phyloP scores from a whole-genome alignment of 2,329 filamentous ascomycete species.

The Teratosphaeria pseudoeucalypti region DNA sequence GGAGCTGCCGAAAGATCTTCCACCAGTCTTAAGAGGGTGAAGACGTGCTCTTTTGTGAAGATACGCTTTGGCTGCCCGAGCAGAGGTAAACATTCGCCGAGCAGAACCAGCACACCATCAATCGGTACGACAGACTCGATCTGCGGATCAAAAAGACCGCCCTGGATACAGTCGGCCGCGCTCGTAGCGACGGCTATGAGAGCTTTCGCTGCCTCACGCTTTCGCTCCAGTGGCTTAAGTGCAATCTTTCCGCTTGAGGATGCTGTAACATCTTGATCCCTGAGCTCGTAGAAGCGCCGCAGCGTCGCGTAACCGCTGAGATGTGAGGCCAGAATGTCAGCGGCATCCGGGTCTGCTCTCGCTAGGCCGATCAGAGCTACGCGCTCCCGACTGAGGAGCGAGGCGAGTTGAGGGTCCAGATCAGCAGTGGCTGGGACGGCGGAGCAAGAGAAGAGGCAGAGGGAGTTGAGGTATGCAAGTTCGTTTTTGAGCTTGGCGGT shows the following conservation, averaged over 20 bases:
- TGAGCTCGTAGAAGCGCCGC: conserved; percentile 79
- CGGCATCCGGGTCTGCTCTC: conserved; percentile 66
- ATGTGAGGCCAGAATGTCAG: conserved; percentile 70
- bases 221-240: conserved; percentile 48
- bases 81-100: conserved; percentile 75
- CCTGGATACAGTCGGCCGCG: conserved; percentile 81
- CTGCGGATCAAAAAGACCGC: conserved; percentile 73
- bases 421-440: conserved; percentile 63
- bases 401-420: conserved; percentile 61
- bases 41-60: conserved; percentile 18
- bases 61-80: conserved; percentile 45
- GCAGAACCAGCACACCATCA: conserved; percentile 71
- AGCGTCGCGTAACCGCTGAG: conserved; percentile 88
- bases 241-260: conserved; percentile 10
- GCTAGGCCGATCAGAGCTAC: conserved; percentile 62
- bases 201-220: conserved; percentile 60
- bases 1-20: conserved; percentile 21
- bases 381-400: conserved; percentile 62
- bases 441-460: conserved; percentile 75
- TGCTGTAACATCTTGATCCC: conserved; percentile 51
- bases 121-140: conserved; percentile 77
- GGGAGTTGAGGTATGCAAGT: conserved; percentile 74
- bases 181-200: conserved; percentile 76
- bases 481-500: conserved; percentile 72
- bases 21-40: conserved; percentile 16